Percentiles rank a stretch among this genome's conserved stretches.
Evolutionary conservation across 257 asterid species (phyloP).

Genomic region (Nyctanthes arbortristis): DNA sequence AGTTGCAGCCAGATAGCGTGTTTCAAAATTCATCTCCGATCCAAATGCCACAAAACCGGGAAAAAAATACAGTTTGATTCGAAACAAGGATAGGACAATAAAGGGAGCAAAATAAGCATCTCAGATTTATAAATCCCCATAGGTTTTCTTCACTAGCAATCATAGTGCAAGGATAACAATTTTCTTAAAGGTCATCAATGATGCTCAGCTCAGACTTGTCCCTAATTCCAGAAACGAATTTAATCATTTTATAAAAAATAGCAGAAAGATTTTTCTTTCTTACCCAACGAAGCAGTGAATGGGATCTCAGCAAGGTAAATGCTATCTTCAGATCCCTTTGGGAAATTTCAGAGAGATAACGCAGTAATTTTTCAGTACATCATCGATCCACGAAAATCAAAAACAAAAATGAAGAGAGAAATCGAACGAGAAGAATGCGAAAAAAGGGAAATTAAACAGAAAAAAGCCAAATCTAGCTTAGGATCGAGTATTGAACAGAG

Average conservation of each 20-base stretch:
- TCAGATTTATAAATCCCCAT: conserved; percentile 63
- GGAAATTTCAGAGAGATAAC: conserved; percentile 69
- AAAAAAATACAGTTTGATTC: background rate
- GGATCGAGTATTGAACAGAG: background rate
- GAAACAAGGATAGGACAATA: too few species aligned
- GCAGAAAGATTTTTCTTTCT: background rate
- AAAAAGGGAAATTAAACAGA: background rate
- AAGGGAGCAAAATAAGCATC: conserved; percentile 27
- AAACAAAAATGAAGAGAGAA: background rate
- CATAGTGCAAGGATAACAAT: conserved; percentile 89
- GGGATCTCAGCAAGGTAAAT: conserved; percentile 46
- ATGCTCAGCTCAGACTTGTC: conserved; percentile 40
- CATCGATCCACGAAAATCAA: conserved; percentile 34
- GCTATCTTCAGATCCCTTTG: conserved; percentile 45
- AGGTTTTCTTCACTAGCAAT: conserved; percentile 66
- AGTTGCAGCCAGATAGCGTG: conserved; percentile 27
- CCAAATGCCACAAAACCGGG: background rate
- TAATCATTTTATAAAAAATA: background rate
- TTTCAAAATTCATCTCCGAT: conserved; percentile 15
- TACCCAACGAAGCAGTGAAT: background rate
- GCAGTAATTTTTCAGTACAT: conserved; percentile 53
- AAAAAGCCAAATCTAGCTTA: background rate
- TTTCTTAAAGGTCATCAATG: conserved; percentile 45
- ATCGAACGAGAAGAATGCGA: background rate
- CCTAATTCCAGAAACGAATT: background rate